Percentiles rank a stretch among this genome's conserved stretches.
These are phyloP conservation scores for Macrolepiota albuminosa DNA, from an alignment of 768 basidiomycete genomes.

Conservation along the genomic window DNA sequence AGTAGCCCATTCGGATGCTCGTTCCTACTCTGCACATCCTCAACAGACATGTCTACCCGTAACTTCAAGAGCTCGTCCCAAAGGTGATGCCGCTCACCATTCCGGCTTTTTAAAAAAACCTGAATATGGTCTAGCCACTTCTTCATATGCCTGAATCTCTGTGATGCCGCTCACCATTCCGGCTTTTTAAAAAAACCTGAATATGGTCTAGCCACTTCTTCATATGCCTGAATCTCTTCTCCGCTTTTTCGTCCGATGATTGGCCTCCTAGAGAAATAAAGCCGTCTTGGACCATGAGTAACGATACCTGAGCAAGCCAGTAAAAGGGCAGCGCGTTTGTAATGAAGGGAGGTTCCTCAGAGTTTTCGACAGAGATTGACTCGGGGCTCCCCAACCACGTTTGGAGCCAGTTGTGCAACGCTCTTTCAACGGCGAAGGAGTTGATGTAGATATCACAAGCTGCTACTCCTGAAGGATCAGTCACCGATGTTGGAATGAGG, in stretches of 20 bases:
- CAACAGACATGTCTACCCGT: conserved; percentile 19
- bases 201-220: conserved; percentile 50
- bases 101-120: conserved; percentile 36
- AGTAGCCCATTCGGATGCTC: conserved; percentile 19
- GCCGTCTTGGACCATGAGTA: conserved; percentile 50
- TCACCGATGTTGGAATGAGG: neutral
- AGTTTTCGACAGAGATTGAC: conserved; percentile 21
- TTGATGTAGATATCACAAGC: neutral
- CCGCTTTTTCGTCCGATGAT: neutral
- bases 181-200: conserved; percentile 38
- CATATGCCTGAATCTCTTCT: conserved; percentile 39
- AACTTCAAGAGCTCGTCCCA: conserved; percentile 48
- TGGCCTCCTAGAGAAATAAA: conserved; percentile 16
- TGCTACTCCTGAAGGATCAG: neutral
- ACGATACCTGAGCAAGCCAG: conserved; percentile 55
- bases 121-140: conserved; percentile 48
- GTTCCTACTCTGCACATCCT: conserved; percentile 6
- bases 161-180: conserved; percentile 33
- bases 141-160: no score
- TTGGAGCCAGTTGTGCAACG: conserved; percentile 57
- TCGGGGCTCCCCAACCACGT: conserved; percentile 44
- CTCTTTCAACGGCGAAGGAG: conserved; percentile 36
- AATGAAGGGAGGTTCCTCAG: conserved; percentile 32
- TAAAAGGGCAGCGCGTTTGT: conserved; percentile 52
- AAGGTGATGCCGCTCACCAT: conserved; percentile 34